Base-by-base conservation (phyloP, 495 filamentous ascomycete species). In the Entonaema liquescens region DNA sequence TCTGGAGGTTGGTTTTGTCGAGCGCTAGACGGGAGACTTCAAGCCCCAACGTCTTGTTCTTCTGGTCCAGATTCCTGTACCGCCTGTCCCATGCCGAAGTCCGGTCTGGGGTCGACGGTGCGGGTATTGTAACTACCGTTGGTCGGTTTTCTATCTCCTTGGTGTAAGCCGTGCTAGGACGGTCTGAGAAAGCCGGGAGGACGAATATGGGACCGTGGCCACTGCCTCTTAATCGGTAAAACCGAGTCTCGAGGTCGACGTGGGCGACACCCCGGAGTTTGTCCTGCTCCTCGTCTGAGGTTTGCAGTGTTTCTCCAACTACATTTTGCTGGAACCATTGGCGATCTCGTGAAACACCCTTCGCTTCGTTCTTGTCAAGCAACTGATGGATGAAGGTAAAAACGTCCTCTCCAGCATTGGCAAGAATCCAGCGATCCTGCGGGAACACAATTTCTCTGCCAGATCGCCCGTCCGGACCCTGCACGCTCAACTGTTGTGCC, bases 381-480 rank as follows among this genome's bases (percentile, higher is more conserved):
- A 83, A 58, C 26, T 54, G 53, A 65, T 84, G 81, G 38, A 88
- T 64, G 44, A 76, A 77, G 11, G 59, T 59, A 35, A 80, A 83
- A 1, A 86, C 74, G 62, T 85, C 84, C 40, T 83, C 82, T 8
- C 84, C 84, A 0, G 81, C 76, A 65, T 87, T 86, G 36, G 77
- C 83, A 5, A 88, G 74, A n/a, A 88, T 74, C 72, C 78, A 88
- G 26, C 80, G 75, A 68, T 86, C 84, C 74, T 88, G 85, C 3
- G 83, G 83, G 60, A 78, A 83, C 6, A 79, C 79, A 28, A 84
- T 67, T 44, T 79, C 77, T 57, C 81, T 72, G 0, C 80, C 83
- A 2, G 69, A 65, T 5, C 79, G 76, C 11, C 71, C 81, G 19
- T 82, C 79, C 0, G 82, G 77, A 0, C 82, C 82, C 0, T 77